Evolutionary conservation across 306 rosid species (phyloP), one percentile per base, ranked within the genome.

Genomic region (Cucumis sativus): DNA sequence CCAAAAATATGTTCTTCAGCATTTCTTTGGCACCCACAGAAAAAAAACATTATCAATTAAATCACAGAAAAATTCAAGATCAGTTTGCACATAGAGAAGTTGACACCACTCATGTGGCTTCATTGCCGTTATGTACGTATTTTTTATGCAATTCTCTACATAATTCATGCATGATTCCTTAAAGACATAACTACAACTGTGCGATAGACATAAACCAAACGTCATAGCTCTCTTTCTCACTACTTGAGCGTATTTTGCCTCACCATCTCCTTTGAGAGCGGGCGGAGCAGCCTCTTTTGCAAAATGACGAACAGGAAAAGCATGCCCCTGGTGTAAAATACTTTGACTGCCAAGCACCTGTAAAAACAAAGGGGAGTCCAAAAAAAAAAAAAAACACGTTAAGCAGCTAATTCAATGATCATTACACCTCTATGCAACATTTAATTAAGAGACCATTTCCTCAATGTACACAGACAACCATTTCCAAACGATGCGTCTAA

Each of bases 181-280:
- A 39, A 39, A 40, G 39, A 41, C 35, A 21, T 68, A 70, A 70
- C 40, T 45, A 70, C n/a, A 14, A 45, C 58, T 47, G 40, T 12
- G 47, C 35, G 51, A 77, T 45, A 62, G 47, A 77, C 16, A 39
- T 39, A 41, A 37, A 45, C 55, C 54, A 69, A 11, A 47, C 35
- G 20, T 67, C 74, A 41, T 67, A 41, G 17, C 39, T 12, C 37
- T 23, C 7, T 67, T 18, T 17, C 47, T 66, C 52, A 18, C 74
- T n/a, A 62, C 45, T 14, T 54, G 35, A 74, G 66, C 6, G 14
- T 33, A 12, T 28, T 40, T 51, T 51, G 58, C 80, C 97, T 88
- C 84, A 95, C 99, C 81, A 78, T 92, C 99, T 83, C 99, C 99
- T 91, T 92, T 89, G 5, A 95, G 89, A 35, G 85, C 69, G 25